Evolutionary conservation across 148 eudicot species (phyloP), one percentile per base, ranked within the genome.

Genomic region (Heliosperma pusillum): DNA sequence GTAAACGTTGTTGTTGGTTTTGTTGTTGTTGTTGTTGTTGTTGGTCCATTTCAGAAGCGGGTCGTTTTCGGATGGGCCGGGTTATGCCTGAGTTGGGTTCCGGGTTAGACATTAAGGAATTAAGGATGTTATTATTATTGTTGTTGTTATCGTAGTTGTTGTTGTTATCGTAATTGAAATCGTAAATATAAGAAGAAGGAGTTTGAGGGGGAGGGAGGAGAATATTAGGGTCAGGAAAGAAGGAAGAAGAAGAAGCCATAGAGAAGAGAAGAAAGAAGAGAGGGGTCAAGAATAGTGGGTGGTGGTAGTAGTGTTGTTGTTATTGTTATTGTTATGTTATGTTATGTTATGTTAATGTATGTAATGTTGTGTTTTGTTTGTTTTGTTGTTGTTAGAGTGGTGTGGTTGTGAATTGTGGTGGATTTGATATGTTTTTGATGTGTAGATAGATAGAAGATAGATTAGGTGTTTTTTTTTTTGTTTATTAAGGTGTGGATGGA

Each of bases 31-130:
- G 40, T 36, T 36, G 42, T 36, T 36, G 42, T n/a, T 16, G 77
- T 66, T 52, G 76, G 25, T 93, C 92, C 87, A 93, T 86, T 52
- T 93, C 92, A 1, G 98, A 87, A 24, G 96, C 98, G 26, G 86
- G 76, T n/a, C 98, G 79, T 66, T 93, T 93, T 10, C 98, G 82
- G 19, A 83, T 86, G 90, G 86, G 87, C 45, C 78, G 85, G 59
- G 10, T 76, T 36, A 36, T 1, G 13, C 16, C 55, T 2, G 42
- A 29, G 10, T 30, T 60, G 26, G 16, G 69, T 8, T 20, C 72
- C 8, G 15, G 57, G 74, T 79, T 79, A 0, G 78, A 74, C 75
- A 74, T 79, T 13, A 55, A 8, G 15, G 22, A 25, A 53, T 8
- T 3, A 21, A 5, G 30, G 5, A 12, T 26, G 13, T 22, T 12